A percentile compares a stretch with the other conserved stretches of the same genome.
phyloP scores from a whole-genome alignment of 495 filamentous ascomycete genomes.

The Peziza echinospora region DNA sequence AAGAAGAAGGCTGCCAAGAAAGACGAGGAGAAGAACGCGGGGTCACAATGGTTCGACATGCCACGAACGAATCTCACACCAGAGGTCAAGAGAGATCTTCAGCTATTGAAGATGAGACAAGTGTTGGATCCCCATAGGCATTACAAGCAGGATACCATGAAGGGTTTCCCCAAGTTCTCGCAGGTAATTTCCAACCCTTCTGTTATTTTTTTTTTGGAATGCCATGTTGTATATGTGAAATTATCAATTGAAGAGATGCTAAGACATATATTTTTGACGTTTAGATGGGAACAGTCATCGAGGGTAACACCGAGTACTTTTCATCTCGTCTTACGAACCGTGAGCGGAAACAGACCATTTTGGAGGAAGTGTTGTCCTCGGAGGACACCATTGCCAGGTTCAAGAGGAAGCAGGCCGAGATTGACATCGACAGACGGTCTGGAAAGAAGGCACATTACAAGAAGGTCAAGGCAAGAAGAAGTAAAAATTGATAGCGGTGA shows the following conservation, averaged over 20 bases:
- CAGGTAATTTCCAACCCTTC: constrained; percentile 24
- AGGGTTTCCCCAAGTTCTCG: constrained; percentile 49
- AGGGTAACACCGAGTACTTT: constrained; percentile 76
- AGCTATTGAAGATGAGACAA: constrained; percentile 67
- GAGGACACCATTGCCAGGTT: constrained; percentile 40
- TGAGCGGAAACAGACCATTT: constrained; percentile 71
- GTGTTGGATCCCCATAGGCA: constrained; percentile 75
- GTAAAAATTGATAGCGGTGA: constrained; percentile 14
- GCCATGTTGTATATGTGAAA: neutral
- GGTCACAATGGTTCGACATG: constrained; percentile 59
- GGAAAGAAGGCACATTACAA: constrained; percentile 56
- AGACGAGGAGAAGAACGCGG: constrained; percentile 37
- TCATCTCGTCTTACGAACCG: constrained; percentile 58
- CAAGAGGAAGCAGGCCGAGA: constrained; percentile 46
- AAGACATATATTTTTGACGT: neutral
- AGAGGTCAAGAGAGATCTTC: constrained; percentile 67
- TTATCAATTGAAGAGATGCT: neutral
- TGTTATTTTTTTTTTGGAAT: neutral
- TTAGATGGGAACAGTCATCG: constrained; percentile 54
- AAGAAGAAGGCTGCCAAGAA: constrained; percentile 25
- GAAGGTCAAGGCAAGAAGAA: constrained; percentile 36
- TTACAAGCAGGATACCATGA: constrained; percentile 63
- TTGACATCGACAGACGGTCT: constrained; percentile 43
- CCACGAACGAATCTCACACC: constrained; percentile 64
- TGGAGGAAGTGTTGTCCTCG: constrained; percentile 60